Conservation (phyloP, 495 filamentous ascomycete genomes). For the Evansstolkia leycettana region DNA sequence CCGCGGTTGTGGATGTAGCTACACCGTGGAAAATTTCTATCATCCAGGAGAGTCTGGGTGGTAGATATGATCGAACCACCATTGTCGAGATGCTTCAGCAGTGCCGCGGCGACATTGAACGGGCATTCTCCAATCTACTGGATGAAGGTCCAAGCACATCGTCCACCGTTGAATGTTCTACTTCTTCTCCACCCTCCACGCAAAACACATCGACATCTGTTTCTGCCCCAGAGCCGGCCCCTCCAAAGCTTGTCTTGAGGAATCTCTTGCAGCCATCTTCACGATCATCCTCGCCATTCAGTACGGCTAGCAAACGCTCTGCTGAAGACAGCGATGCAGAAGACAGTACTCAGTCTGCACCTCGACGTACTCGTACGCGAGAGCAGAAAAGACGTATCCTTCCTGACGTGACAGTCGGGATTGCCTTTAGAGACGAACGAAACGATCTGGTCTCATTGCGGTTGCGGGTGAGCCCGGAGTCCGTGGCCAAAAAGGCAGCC, state of each 20-base stretch:
- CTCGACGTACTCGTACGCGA: constrained; percentile 17
- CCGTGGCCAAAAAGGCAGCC: constrained; percentile 5
- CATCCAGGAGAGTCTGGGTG: constrained; percentile 45
- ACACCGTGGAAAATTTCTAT: constrained; percentile 51
- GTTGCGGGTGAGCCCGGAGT: constrained; percentile 23
- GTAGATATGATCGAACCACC: constrained; percentile 37
- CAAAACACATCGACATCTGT: not conserved
- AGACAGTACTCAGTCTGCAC: constrained; percentile 18
- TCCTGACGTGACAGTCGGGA: constrained; percentile 35
- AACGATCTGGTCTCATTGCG: constrained; percentile 35
- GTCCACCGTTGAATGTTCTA: not conserved
- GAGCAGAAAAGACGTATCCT: constrained; percentile 26
- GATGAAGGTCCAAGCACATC: constrained; percentile 33
- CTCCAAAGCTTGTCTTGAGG: constrained; percentile 21
- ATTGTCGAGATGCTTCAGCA: constrained; percentile 48
- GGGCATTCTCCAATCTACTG: constrained; percentile 45
- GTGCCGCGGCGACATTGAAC: constrained; percentile 47
- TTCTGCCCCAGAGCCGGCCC: not conserved
- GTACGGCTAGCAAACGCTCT: constrained; percentile 37
- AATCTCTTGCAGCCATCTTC: constrained; percentile 25
- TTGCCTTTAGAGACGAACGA: constrained; percentile 31
- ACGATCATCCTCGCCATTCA: constrained; percentile 32
- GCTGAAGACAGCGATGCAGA: constrained; percentile 33
- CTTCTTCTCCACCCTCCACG: constrained; percentile 5
- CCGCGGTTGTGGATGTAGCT: constrained; percentile 11